Percentiles rank a stretch among this genome's conserved stretches.
phyloP scores from a whole-genome alignment of 495 filamentous ascomycete genomes.

The Aspergillus egyptiacus region DNA sequence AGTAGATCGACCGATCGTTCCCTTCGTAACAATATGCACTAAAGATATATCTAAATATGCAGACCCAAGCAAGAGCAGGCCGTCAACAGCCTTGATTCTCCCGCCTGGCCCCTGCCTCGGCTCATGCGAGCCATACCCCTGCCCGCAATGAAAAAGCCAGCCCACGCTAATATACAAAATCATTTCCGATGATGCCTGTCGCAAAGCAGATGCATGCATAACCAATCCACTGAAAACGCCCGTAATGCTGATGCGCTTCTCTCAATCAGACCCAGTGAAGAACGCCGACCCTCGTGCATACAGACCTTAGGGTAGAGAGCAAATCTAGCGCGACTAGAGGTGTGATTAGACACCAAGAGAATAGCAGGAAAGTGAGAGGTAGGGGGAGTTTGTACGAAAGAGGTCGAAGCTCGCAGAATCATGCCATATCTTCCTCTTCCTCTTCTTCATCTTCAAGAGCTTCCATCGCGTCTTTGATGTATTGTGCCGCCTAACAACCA shows the following conservation, averaged over 20 bases:
- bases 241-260: constrained; percentile 32
- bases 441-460: constrained; percentile 79
- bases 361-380: neutral
- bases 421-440: constrained; percentile 58
- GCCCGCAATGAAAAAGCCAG: constrained; percentile 17
- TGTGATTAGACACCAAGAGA: neutral
- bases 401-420: constrained; percentile 12
- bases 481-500: constrained; percentile 63
- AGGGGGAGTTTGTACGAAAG: constrained; percentile 8
- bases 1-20: neutral
- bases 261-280: constrained; percentile 23
- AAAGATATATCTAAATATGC: constrained; percentile 20
- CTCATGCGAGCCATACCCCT: constrained; percentile 14
- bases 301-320: constrained; percentile 6
- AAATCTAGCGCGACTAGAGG: constrained; percentile 8
- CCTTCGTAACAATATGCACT: constrained; percentile 11
- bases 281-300: constrained; percentile 21
- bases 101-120: constrained; percentile 12
- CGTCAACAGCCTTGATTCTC: constrained; percentile 19
- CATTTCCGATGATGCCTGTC: constrained; percentile 20
- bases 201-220: constrained; percentile 25
- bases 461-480: constrained; percentile 92
- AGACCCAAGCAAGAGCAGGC: constrained; percentile 12
- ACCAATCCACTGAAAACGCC: constrained; percentile 34
- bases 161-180: constrained; percentile 42